Base-by-base conservation (phyloP, 2,329 filamentous ascomycete species). In the Lachnellula cervina region DNA sequence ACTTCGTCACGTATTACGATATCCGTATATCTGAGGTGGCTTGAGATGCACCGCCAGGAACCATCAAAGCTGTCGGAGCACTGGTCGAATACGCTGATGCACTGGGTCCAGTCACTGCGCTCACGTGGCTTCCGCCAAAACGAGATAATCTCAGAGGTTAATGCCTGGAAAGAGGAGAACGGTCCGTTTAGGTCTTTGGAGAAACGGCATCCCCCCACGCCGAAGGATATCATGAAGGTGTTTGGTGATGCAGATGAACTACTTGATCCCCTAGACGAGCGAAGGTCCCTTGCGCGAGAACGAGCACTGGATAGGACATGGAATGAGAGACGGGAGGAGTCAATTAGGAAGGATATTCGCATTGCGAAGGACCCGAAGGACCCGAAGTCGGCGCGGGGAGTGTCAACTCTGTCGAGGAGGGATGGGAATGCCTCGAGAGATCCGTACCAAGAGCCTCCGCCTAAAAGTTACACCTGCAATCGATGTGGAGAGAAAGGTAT, bases 381-480 rank as follows among this genome's bases (percentile, higher is more conserved):
- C n/a, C n/a, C n/a, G n/a, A n/a, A n/a, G n/a, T n/a, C n/a, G 35
- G 46, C 21, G 3, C 6, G 14, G 9, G 3, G 13, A 1, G 9
- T 32, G 11, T 2, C 23, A n/a, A n/a, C n/a, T n/a, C n/a, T n/a
- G n/a, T n/a, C n/a, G n/a, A n/a, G n/a, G n/a, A n/a, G n/a, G 17
- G 47, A 32, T 54, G 38, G 28, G 21, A 47, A n/a, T 21, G 52
- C 53, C 42, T 42, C 38, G 11, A 44, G 40, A n/a, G 42, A 57
- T 4, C 28, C 44, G 5, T 65, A 54, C 45, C 34, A 52, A 5
- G 45, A 42, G 17, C 49, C 34, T 4, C 62, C 64, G 1, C 61
- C 64, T 7, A 7, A 17, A 17, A 58, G 47, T 32, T 68, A 67
- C 37, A 47, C 59, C n/a, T 68, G 66, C 59, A 62, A 65, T 53